These are phyloP conservation scores for Yamadazyma triangularis DNA, from an alignment of 1,139 yeast species.

Conservation along the genomic window DNA sequence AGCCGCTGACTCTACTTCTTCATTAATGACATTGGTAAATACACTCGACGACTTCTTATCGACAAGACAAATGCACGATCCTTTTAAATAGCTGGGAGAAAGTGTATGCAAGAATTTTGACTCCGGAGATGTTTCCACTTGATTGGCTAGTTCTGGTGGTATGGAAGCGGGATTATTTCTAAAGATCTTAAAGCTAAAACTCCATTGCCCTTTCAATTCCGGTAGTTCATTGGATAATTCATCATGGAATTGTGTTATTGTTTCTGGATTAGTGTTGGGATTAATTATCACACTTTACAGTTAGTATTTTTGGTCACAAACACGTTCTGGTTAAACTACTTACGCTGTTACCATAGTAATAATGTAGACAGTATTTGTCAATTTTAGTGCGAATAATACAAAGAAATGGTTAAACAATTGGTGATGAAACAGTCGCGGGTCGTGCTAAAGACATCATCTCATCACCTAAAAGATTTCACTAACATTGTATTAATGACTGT, in stretches of 20 bases:
- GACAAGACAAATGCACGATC: conserved; percentile 49
- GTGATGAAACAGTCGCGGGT: too few species aligned
- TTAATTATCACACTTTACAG: conserved; percentile 45
- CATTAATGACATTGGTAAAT: conserved; percentile 35
- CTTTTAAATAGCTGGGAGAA: conserved; percentile 50
- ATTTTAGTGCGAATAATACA: too few species aligned
- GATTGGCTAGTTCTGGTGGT: conserved; percentile 32
- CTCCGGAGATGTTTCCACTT: conserved; percentile 29
- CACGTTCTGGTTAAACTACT: too few species aligned
- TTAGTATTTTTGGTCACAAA: neutral
- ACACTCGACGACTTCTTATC: conserved; percentile 46
- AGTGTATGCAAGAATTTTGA: conserved; percentile 54
- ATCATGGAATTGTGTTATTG: conserved; percentile 64
- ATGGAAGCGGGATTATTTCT: conserved; percentile 55
- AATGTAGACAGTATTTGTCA: too few species aligned
- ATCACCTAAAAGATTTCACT: too few species aligned
- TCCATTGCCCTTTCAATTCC: conserved; percentile 56
- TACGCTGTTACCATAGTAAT: neutral
- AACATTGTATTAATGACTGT: too few species aligned
- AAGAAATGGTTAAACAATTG: too few species aligned
- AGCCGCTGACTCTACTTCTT: conserved; percentile 24
- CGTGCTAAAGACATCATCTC: too few species aligned
- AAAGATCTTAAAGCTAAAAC: conserved; percentile 58
- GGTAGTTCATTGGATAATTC: conserved; percentile 63
- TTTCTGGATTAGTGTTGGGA: conserved; percentile 56